Base-by-base conservation (phyloP, 257 asterid species). In the Ilex aquifolium region DNA sequence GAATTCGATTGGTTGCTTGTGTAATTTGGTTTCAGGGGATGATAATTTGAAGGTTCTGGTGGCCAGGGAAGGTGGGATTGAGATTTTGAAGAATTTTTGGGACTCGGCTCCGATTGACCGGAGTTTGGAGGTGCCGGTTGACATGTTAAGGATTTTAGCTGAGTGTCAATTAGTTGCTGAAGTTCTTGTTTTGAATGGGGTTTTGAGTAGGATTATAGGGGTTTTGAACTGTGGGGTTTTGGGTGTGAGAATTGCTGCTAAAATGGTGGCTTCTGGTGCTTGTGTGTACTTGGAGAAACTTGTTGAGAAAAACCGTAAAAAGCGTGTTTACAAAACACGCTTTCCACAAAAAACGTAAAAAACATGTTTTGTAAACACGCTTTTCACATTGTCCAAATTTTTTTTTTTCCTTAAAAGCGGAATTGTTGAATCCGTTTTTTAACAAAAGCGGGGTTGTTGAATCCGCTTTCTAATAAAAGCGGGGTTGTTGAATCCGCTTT, bases 61-160 rank as follows among this genome's bases (percentile, higher is more conserved):
- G 6, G 93, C 85, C 2, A 76, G 90, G 31, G 91, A 87, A 74
- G 94, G 97, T 31, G 88, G 90, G 40, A 75, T 89, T 36, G 93
- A 87, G 68, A 68, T 72, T 48, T 44, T 87, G 14, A 79, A 74
- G 15, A 86, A 69, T 63, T 80, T 80, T 64, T 89, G 96, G 99
- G 95, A 89, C 57, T 85, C 88, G 7, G 78, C 72, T n/a, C 70
- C 66, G 29, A 62, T 71, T 12, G 75, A 58, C 16, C 83, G 81
- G 51, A 73, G 73, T 54, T 77, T 88, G 3, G 95, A 84, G 62
- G 95, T 82, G 1, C 79, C 83, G 7, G 85, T 83, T 53, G 76
- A 71, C 29, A 83, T 86, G 91, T 77, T 89, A 21, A 74, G 76
- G 52, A 72, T 72, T 30, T 71, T 92, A 59, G 85, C 90, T 1